A percentile compares a stretch with the other conserved stretches of the same genome.
Evolutionary conservation across 805 yeast genomes (phyloP).

Genomic region (Torulaspora gathmanii): DNA sequence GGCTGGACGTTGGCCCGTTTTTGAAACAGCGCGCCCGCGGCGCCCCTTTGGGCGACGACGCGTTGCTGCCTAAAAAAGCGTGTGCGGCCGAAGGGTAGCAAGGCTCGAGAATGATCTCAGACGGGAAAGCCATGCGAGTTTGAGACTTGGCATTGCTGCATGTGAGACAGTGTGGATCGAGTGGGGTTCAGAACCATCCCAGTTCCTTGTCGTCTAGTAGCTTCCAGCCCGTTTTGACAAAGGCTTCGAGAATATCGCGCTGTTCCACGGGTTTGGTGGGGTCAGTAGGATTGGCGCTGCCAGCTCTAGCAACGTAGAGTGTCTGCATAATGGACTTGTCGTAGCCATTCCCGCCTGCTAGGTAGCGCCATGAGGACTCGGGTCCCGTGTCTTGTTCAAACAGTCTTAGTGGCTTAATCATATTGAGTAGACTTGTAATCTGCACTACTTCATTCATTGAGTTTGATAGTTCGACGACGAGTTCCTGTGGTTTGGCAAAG

Average conservation of each 20-base stretch:
- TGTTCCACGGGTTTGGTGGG: conserved; percentile 1
- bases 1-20: neutral
- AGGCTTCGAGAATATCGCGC: conserved; percentile 8
- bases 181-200: conserved; percentile 27
- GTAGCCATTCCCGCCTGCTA: conserved; percentile 3
- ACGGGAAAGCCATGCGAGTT: neutral
- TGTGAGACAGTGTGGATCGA: too few relatives aligned
- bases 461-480: conserved; percentile 32
- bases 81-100: too few relatives aligned
- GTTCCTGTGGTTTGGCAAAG: conserved; percentile 21
- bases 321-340: conserved; percentile 5
- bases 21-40: neutral
- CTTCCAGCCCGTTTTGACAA: conserved; percentile 30
- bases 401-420: conserved; percentile 32
- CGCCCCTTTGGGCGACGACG: conserved; percentile 1
- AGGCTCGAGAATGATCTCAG: neutral
- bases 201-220: conserved; percentile 31
- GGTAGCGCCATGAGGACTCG: conserved; percentile 8
- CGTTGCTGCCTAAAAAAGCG: neutral
- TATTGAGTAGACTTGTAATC: conserved; percentile 28
- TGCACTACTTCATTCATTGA: conserved; percentile 35
- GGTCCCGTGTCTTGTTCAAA: conserved; percentile 18
- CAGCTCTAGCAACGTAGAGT: conserved; percentile 5
- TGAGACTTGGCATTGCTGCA: neutral
- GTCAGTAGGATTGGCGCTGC: neutral